Base-by-base conservation (phyloP, 108 stramenopile species). In the Cyclotella distinguenda region DNA sequence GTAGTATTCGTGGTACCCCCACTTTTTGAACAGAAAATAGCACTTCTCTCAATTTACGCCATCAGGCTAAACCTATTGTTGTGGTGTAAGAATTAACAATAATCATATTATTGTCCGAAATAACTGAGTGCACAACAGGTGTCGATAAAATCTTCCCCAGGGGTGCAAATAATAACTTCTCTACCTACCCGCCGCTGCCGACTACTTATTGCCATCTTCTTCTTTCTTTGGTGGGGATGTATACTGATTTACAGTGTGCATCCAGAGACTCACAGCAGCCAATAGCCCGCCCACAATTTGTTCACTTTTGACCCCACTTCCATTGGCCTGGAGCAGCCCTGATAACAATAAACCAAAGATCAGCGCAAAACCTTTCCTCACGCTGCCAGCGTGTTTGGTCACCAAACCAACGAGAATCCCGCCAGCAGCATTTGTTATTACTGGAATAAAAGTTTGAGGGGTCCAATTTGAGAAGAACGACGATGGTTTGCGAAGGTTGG, bases 401-500 rank as follows among this genome's bases (percentile, higher is more conserved):
- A 96, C 95, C 26, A 92, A 79, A 0, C 94, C 96, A 8, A 95
- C 94, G 4, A 95, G 28, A 13, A 97, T 77, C 7, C 96, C 96
- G 9, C 96, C 94, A 34, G 73, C 58, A 6, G 94, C 86, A 58
- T 95, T 86, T 12, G 78, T 81, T 16, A 82, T 50, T 27, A 89
- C 70, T 9, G 87, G 87, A 54, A 89, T 84, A 48, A 79, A 79
- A 28, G 87, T 89, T 32, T 75, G 55, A 21, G 72, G 71, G 22
- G 84, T 84, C 87, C 87, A 88, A 31, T 82, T 79, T 33, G 56
- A 55, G 32, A 74, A 82, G 56, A 78, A 81, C 11, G 66, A 45
- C 4, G 68, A 45, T 21, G 51, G 59, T 25, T 64, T 40, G 0
- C 65, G 34, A 16, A 80, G 58, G 26, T 86, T 60, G 11, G 28